Percentiles rank a stretch among this genome's conserved stretches.
Evolutionary conservation across 2,329 filamentous ascomycete species (phyloP).

Genomic region (Falciphora oryzae): DNA sequence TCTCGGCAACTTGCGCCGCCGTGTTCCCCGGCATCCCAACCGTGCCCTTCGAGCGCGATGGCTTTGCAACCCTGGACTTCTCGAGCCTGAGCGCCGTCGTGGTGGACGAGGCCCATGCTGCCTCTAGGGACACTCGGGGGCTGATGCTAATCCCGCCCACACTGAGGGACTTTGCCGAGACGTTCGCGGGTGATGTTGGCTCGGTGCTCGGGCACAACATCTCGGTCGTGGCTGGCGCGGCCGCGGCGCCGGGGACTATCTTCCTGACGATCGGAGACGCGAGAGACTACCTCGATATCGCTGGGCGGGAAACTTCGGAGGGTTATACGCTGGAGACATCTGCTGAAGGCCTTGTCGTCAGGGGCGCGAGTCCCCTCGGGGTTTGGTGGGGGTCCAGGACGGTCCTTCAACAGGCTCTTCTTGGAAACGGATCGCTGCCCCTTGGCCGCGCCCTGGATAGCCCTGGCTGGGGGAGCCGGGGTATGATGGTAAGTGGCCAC

Average conservation of each 20-base stretch:
- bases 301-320: constrained; percentile 40
- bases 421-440: constrained; percentile 32
- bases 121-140: constrained; percentile 36
- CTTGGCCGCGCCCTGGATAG: constrained; percentile 39
- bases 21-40: constrained; percentile 13
- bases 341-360: constrained; percentile 35
- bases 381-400: constrained; percentile 54
- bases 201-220: constrained; percentile 24
- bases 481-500: constrained; percentile 30
- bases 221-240: constrained; percentile 19
- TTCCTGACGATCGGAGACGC: constrained; percentile 41
- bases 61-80: constrained; percentile 19
- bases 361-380: constrained; percentile 47
- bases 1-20: not conserved
- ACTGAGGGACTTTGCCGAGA: constrained; percentile 38
- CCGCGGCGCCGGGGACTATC: constrained; percentile 21
- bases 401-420: constrained; percentile 43
- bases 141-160: constrained; percentile 47
- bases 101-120: constrained; percentile 36
- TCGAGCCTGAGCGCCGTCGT: constrained; percentile 31
- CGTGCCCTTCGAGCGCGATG: constrained; percentile 1
- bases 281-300: constrained; percentile 35
- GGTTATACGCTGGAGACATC: constrained; percentile 40
- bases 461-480: constrained; percentile 44
- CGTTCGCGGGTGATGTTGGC: constrained; percentile 29